Evolutionary conservation across 2,329 filamentous ascomycete species (phyloP).

Genomic region (Colletotrichum noveboracense): DNA sequence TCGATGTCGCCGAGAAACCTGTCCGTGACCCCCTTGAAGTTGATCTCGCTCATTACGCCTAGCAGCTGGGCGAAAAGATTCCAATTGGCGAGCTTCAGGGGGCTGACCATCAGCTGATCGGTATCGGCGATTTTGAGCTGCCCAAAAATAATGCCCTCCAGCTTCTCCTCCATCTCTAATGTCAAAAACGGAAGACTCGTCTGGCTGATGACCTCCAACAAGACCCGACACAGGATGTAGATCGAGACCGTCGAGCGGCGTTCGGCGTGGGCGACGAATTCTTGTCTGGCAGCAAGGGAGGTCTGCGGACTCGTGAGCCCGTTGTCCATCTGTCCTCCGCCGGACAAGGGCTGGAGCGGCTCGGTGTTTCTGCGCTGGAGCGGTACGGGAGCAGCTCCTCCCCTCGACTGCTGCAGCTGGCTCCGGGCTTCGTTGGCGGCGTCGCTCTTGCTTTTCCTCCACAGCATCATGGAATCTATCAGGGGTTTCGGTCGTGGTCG

Average conservation of each 20-base stretch:
- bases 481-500: slow-evolving; percentile 92
- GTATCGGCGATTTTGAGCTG: slow-evolving; percentile 89
- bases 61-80: slow-evolving; percentile 90
- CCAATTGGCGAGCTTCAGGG: slow-evolving; percentile 92
- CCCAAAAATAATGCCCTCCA: slow-evolving; percentile 96
- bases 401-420: slow-evolving; percentile 60
- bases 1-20: slow-evolving; percentile 85
- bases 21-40: slow-evolving; percentile 83
- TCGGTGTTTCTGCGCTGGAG: slow-evolving; percentile 78
- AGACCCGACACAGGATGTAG: slow-evolving; percentile 90
- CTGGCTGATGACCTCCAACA: slow-evolving; percentile 93
- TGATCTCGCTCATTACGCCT: slow-evolving; percentile 94
- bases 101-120: slow-evolving; percentile 77
- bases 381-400: slow-evolving; percentile 42
- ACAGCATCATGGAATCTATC: slow-evolving; percentile 97
- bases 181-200: slow-evolving; percentile 84
- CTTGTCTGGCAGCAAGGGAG: slow-evolving; percentile 61
- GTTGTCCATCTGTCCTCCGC: slow-evolving; percentile 33
- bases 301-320: slow-evolving; percentile 33
- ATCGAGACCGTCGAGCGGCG: slow-evolving; percentile 93
- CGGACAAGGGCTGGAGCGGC: slow-evolving; percentile 56
- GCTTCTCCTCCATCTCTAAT: slow-evolving; percentile 88
- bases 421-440: slow-evolving; percentile 73
- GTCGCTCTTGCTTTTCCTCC: slow-evolving; percentile 96
- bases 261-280: slow-evolving; percentile 80